Percentiles rank a stretch among this genome's conserved stretches.
Conservation (phyloP, 768 basidiomycete genomes). For the Cyclocybe aegerita region DNA sequence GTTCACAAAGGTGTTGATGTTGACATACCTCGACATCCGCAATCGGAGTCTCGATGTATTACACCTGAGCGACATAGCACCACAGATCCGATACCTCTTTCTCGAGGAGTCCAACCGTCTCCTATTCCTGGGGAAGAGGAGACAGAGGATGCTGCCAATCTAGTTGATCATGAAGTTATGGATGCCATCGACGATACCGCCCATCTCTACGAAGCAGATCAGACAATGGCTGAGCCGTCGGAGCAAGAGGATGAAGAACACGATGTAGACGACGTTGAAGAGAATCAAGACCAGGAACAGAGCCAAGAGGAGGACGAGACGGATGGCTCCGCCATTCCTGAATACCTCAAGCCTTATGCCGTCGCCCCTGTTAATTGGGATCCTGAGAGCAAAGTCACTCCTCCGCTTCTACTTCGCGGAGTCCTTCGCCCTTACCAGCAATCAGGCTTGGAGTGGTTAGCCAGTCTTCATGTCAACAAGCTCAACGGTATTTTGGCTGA, state of each 20-base stretch:
- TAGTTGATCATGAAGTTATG: neutral
- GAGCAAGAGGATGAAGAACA: constrained; percentile 11
- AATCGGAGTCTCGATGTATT: too few species aligned
- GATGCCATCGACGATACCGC: neutral
- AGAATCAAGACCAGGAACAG: constrained; percentile 33
- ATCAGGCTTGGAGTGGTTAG: constrained; percentile 91
- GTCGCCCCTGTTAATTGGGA: constrained; percentile 74
- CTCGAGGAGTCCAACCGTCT: neutral
- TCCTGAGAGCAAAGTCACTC: constrained; percentile 50
- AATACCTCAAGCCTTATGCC: constrained; percentile 67
- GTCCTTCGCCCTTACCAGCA: constrained; percentile 91
- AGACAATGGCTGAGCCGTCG: neutral
- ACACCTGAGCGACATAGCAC: too few species aligned
- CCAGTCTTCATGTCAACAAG: constrained; percentile 78
- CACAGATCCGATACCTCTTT: too few species aligned
- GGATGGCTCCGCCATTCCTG: constrained; percentile 38
- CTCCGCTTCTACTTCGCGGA: constrained; percentile 81
- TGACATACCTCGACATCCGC: too few species aligned
- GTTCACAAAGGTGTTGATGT: too few species aligned
- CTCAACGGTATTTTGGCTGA: constrained; percentile 86
- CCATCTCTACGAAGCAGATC: neutral
- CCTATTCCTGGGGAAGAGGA: too few species aligned
- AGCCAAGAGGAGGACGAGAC: constrained; percentile 30
- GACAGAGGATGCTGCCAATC: too few species aligned
- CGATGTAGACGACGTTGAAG: neutral